A percentile compares a stretch with the other conserved stretches of the same genome.
Conservation (phyloP, 1,284 basidiomycete species). For the Malassezia slooffiae region DNA sequence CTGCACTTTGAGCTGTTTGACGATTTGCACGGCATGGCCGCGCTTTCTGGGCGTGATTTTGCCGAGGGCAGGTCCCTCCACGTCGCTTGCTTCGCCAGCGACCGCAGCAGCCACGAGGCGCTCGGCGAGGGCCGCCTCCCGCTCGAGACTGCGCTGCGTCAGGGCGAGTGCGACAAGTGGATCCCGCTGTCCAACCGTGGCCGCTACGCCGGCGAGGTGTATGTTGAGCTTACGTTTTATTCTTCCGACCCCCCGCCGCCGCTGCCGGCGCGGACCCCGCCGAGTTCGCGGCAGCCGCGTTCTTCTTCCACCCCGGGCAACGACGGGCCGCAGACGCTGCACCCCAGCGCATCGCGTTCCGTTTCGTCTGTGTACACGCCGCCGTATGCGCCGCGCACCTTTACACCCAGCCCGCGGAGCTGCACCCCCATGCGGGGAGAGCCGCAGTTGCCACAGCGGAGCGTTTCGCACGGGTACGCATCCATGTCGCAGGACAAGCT, state of each 20-base stretch:
- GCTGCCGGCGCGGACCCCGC: neutral
- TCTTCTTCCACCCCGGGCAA: neutral
- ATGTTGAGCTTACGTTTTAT: slow-evolving; percentile 45
- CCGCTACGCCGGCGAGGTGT: slow-evolving; percentile 43
- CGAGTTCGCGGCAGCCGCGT: neutral
- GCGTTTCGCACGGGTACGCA: too few species aligned
- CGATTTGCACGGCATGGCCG: too few species aligned
- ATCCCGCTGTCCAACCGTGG: slow-evolving; percentile 52
- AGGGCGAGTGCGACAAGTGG: slow-evolving; percentile 97
- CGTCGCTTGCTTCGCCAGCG: slow-evolving; percentile 84
- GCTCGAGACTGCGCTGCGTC: slow-evolving; percentile 76
- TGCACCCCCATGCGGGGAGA: too few species aligned
- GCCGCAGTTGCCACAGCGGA: too few species aligned
- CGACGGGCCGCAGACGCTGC: too few species aligned
- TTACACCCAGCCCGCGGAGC: too few species aligned
- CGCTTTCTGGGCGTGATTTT: slow-evolving; percentile 20
- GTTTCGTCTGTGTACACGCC: neutral
- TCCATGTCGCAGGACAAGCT: too few species aligned
- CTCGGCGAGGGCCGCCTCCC: slow-evolving; percentile 84
- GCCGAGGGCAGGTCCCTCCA: slow-evolving; percentile 59
- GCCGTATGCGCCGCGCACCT: neutral
- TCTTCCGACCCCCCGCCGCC: slow-evolving; percentile 31
- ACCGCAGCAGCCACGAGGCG: slow-evolving; percentile 83
- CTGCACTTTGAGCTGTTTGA: slow-evolving; percentile 82
- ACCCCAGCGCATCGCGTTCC: too few species aligned